Base-by-base conservation (phyloP, 78 protist species). In the Dictyostelium intermedium region DNA sequence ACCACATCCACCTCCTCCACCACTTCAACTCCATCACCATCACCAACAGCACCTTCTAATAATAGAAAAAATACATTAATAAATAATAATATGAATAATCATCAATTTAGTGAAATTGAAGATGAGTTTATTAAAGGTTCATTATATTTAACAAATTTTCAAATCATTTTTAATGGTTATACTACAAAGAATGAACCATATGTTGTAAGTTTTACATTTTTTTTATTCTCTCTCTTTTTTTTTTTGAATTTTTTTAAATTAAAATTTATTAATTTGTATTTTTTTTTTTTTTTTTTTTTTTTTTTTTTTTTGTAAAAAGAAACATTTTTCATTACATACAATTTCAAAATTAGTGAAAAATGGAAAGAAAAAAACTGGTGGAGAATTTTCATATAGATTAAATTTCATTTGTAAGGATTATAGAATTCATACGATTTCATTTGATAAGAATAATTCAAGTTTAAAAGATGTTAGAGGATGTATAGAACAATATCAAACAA, bases 401-500 rank as follows among this genome's bases (percentile, higher is more conserved):
- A 89, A 60, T 50, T 89, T 89, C 47, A 25, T 80, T 8, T 89
- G 85, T 35, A 89, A 89, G n/a, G 94, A 89, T 77, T 83, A 72
- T n/a, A 78, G 87, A 80, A 69, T 45, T 32, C 77, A 79, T 66
- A 79, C 70, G 8, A 63, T 89, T 14, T 89, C 94, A 43, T 89
- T 89, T 47, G 94, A 89, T 34, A 89, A 89, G 47, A 16, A 41
- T 8, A 69, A 34, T 34, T 45, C 69, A 4, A n/a, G 81, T 66
- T 53, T 89, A 3, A 89, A 89, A 16, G 94, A 89, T 89, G 94
- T 89, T 25, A 60, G 94, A 63, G 73, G 56, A 35, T 89, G 94
- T 80, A 66, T 89, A 2, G 94, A 89, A 9, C 60, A 66, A 34
- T n/a, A 43, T 16, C 50, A 43, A 23, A 20, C 23, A 2, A 16